Base-by-base conservation (phyloP, 768 basidiomycete species). In the Termitomyces titanicus region DNA sequence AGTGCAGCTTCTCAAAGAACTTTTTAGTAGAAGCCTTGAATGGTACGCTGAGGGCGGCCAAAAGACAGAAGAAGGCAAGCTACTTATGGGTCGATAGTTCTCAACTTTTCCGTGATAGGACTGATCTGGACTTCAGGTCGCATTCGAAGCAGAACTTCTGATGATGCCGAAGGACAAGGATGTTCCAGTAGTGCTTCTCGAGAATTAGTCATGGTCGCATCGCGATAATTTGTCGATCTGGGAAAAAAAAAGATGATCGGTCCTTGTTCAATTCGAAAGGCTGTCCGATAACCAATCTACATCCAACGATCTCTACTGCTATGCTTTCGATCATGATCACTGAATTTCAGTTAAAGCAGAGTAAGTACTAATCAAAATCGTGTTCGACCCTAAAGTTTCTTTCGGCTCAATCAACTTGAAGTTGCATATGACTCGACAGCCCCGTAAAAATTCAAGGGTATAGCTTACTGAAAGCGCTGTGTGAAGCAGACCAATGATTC, bases 101-200 rank as follows among this genome's bases (percentile, higher is more conserved):
- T 18, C 6, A 17, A 17, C n/a, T 47, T 22, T 12, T 15, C 29
- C 29, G 29, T 29, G 29, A 9, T 8, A 10, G 4, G 34, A 48
- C 17, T 49, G n/a, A 49, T 51, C 13, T 43, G 22, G 45, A 42
- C 20, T 55, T 8, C 34, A 79, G 77, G 76, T 78, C 18, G 57
- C 72, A 2, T 79, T 79, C 57, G 68, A 74, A 39, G 74, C 69
- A 15, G 78, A 80, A 61, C 66, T 80, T 10, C 56, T 80, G 53
- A 77, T 80, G 75, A 78, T 78, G 75, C 78, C 77, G 31, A 75
- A 66, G 59, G 77, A 79, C 61, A 78, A 78, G 59, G 76, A 78
- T 53, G 76, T 78, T 4, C 71, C 71, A 45, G 74, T 79, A 22
- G 68, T 74, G 3, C 63, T 73, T 47, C 60, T 79, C n/a, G 72